phyloP scores from a whole-genome alignment of 2,329 filamentous ascomycete species.

The Colletotrichum lentis region DNA sequence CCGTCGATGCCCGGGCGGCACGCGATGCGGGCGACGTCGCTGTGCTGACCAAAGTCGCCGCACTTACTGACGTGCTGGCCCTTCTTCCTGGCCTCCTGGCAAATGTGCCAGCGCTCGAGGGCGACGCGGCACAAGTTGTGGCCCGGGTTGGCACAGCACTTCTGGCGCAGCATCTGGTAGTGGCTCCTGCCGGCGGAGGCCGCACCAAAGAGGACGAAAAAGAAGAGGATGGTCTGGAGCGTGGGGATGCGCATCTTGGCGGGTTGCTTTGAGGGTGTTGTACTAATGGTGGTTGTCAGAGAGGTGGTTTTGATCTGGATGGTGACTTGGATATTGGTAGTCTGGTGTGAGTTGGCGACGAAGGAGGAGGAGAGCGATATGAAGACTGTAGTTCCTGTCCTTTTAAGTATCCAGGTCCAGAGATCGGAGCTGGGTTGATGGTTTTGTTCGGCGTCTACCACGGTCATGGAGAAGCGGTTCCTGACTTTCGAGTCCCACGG shows the following conservation, averaged over 20 bases:
- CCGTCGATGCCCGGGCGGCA: constrained; percentile 16
- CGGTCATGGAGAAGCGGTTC: neutral
- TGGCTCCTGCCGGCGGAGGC: neutral
- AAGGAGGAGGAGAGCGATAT: too few species aligned
- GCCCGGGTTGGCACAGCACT: constrained; percentile 2
- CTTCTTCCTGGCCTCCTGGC: neutral
- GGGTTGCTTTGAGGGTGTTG: neutral
- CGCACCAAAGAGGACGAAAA: neutral
- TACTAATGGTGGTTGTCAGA: neutral
- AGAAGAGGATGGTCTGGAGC: neutral
- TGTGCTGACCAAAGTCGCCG: neutral
- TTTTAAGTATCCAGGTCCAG: neutral
- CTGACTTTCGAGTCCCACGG: neutral
- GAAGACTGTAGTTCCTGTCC: too few species aligned
- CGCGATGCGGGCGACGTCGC: neutral
- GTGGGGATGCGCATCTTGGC: neutral
- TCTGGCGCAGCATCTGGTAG: neutral
- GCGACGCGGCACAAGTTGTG: neutral
- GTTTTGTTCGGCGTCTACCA: neutral
- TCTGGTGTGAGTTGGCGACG: neutral
- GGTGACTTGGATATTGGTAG: neutral
- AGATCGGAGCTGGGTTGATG: neutral
- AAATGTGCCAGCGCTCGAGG: neutral
- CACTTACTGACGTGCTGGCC: neutral
- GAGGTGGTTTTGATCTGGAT: neutral